These are phyloP conservation scores for Annulohypoxylon moriforme DNA, from an alignment of 495 filamentous ascomycete genomes.

Conservation along the genomic window DNA sequence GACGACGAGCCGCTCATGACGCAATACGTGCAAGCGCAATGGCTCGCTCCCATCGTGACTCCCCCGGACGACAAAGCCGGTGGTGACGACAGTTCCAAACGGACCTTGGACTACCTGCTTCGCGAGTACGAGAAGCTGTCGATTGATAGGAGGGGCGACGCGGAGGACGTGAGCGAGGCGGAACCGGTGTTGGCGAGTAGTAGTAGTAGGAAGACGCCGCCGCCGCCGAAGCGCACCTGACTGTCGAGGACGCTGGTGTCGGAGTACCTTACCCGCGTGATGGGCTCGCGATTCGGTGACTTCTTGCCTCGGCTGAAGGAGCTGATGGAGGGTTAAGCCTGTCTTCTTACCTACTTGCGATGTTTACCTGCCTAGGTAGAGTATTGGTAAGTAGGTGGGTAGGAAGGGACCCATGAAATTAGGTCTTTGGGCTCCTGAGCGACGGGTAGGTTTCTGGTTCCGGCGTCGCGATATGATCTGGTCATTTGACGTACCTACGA, in stretches of 20 bases:
- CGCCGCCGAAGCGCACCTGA: background rate
- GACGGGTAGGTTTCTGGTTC: background rate
- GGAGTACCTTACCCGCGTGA: background rate
- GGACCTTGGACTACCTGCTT: conserved; percentile 31
- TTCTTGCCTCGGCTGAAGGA: background rate
- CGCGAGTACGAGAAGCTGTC: conserved; percentile 41
- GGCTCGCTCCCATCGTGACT: conserved; percentile 28
- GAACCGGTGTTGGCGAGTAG: too few species aligned
- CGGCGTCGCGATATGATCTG: background rate
- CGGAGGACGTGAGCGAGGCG: conserved; percentile 29
- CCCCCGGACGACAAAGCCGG: background rate
- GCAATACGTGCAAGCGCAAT: conserved; percentile 39
- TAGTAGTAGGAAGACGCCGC: background rate
- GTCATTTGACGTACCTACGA: background rate
- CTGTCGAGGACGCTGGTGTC: background rate
- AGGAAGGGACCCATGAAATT: background rate
- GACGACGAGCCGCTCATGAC: conserved; percentile 39
- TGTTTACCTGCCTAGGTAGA: background rate
- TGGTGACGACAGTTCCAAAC: background rate
- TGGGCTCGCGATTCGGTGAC: background rate
- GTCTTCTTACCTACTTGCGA: background rate
- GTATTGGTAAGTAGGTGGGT: background rate
- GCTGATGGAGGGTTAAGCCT: background rate
- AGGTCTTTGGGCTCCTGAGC: background rate
- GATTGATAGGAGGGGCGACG: conserved; percentile 11